Conservation (phyloP, 345 rosid species). For the Salix viminalis region DNA sequence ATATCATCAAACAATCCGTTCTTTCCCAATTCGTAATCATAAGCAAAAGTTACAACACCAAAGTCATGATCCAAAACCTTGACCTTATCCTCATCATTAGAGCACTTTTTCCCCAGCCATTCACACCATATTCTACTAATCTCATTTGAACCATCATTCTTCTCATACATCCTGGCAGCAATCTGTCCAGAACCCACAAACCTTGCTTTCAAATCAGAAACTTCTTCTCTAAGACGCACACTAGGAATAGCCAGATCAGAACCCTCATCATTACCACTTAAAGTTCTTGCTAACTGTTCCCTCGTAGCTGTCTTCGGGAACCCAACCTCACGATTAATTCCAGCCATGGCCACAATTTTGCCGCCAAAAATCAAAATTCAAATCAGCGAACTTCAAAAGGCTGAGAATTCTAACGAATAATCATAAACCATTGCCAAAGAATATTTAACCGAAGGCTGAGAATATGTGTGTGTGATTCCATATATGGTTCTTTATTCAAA, state of each 20-base stretch:
- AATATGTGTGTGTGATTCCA: no score
- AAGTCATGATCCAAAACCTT: constrained; percentile 37
- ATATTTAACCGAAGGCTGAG: no score
- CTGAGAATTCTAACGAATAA: no score
- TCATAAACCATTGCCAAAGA: no score
- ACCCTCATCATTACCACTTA: constrained; percentile 16
- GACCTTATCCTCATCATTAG: constrained; percentile 27
- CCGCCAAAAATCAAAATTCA: constrained; percentile 19
- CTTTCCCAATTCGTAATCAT: constrained; percentile 57
- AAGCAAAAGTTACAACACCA: constrained; percentile 7
- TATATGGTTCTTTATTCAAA: no score
- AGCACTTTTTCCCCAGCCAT: constrained; percentile 61
- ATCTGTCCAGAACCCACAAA: constrained; percentile 55
- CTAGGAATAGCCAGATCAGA: constrained; percentile 42
- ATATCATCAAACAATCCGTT: constrained; percentile 54
- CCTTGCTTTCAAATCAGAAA: constrained; percentile 54
- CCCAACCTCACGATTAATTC: constrained; percentile 50
- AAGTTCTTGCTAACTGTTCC: constrained; percentile 59
- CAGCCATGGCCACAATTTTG: constrained; percentile 45
- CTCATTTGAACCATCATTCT: constrained; percentile 26
- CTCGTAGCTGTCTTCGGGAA: constrained; percentile 34
- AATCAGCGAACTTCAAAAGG: background rate
- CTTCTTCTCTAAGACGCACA: constrained; percentile 53
- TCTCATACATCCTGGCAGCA: constrained; percentile 49
- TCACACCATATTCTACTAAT: constrained; percentile 80